Evolutionary conservation across 306 rosid species (phyloP).

Genomic region (Erythrophleum fordii): DNA sequence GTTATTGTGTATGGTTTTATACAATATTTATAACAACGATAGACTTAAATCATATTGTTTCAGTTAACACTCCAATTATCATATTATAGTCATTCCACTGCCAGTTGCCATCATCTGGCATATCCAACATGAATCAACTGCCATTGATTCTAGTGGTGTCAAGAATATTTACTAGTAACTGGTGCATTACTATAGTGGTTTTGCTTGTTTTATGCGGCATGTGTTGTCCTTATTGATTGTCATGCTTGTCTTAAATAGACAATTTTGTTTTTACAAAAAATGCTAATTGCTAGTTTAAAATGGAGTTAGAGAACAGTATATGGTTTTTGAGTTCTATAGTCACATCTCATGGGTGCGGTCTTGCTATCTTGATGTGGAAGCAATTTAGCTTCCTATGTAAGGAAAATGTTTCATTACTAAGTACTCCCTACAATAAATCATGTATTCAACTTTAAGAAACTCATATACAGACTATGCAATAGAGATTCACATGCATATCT

Average conservation of each 20-base stretch:
- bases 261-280: too few species aligned
- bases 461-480: too few species aligned
- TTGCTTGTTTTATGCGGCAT: constrained; percentile 9
- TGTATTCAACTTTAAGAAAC: too few species aligned
- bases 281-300: neutral
- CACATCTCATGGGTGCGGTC: neutral
- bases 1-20: neutral
- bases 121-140: neutral
- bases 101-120: neutral
- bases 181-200: constrained; percentile 1
- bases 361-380: too few species aligned
- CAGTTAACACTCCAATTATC: neutral
- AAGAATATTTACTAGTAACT: neutral
- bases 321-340: neutral
- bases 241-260: neutral
- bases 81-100: neutral
- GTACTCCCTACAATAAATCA: too few species aligned
- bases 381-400: too few species aligned
- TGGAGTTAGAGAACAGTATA: neutral
- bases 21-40: neutral
- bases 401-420: too few species aligned
- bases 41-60: neutral
- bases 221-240: neutral
- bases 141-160: neutral
- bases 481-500: too few species aligned